Base-by-base conservation (phyloP, 108 stramenopile genomes). In the Cafeteria roenbergensis region DNA sequence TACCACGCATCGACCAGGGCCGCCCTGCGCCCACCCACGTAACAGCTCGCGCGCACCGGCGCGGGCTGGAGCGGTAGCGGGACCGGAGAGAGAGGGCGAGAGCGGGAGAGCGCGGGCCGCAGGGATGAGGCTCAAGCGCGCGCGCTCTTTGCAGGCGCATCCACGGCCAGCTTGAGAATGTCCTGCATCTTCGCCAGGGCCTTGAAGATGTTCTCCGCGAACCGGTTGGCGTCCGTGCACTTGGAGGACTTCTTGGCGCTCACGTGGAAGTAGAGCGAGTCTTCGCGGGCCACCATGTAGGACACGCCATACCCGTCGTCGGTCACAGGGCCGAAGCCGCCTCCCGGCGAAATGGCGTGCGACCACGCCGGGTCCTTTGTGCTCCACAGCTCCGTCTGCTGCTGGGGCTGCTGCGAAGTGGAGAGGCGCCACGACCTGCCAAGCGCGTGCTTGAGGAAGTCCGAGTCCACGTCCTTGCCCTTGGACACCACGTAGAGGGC, bases 291-390 rank as follows among this genome's bases (percentile, higher is more conserved):
- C 21, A 63, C 25, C 68, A 69, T 69, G 62, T 69, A 69, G 48
- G 38, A 50, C 1, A 69, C 56, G 21, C 68, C 68, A 64, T 69
- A 69, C 35, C 68, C 68, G 53, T 63, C 68, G 6, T 64, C 35
- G 30, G 68, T 64, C 25, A 69, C 68, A 22, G 68, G 68, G 34
- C 68, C 68, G 30, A 69, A 69, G 42, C 68, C 68, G 28, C 68
- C 68, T 17, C 68, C 68, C 1, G 68, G 68, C 20, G 62, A 63
- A 25, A 64, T 35, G 50, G 12, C 6, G 34, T 51, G 65, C 17
- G 61, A 38, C 25, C 21, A 4, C 32, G 37, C 34, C 3, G 58
- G 29, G 0, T 9, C 1, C 27, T 67, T 37, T 2, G 8, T 3
- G 20, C 65, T 63, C 27, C 68, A 65, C 1, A 69, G 34, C n/a